Conservation (phyloP, 306 rosid species). For the Canavalia gladiata region DNA sequence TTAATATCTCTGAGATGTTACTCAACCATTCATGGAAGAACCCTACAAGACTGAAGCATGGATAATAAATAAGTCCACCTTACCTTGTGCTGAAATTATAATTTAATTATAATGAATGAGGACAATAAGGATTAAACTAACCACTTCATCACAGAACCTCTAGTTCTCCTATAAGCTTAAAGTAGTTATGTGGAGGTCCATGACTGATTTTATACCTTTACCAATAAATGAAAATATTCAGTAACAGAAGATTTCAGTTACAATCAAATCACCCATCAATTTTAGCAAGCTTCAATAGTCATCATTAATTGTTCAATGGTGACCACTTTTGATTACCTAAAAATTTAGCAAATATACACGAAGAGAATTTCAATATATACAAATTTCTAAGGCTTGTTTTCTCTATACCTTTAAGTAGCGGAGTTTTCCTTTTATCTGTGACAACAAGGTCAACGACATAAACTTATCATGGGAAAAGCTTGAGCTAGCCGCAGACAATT, state of each 20-base stretch:
- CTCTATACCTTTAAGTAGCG: slow-evolving; percentile 85
- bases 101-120: not conserved
- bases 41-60: not conserved
- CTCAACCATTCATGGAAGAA: not conserved
- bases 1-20: not conserved
- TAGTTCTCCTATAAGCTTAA: not conserved
- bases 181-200: not conserved
- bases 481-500: slow-evolving; percentile 73
- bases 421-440: slow-evolving; percentile 85
- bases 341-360: slow-evolving; percentile 30
- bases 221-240: slow-evolving; percentile 18
- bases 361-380: slow-evolving; percentile 22
- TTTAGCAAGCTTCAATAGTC: slow-evolving; percentile 14
- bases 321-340: slow-evolving; percentile 12
- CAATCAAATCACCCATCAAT: not conserved
- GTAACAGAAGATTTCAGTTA: slow-evolving; percentile 3
- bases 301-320: slow-evolving; percentile 19
- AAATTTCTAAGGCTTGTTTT: slow-evolving; percentile 26
- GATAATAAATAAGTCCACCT: not conserved
- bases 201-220: slow-evolving; percentile 5
- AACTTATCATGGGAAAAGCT: slow-evolving; percentile 83
- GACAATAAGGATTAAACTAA: not conserved
- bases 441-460: slow-evolving; percentile 67
- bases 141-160: not conserved
- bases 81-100: not conserved